These are phyloP conservation scores for Globisporangium sylvaticum DNA, from an alignment of 352 stramenopile genomes.

Conservation along the genomic window DNA sequence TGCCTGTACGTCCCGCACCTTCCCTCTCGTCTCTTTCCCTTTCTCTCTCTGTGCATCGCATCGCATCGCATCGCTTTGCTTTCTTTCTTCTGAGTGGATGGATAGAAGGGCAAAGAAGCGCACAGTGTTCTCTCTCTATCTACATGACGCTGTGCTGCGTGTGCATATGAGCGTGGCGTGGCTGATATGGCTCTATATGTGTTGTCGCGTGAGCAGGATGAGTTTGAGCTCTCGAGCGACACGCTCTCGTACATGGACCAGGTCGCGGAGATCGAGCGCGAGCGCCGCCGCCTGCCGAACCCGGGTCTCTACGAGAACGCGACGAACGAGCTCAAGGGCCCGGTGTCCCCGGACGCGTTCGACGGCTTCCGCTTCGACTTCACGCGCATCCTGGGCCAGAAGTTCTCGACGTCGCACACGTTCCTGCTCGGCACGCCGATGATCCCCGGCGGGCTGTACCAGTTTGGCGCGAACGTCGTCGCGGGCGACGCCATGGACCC, in stretches of 20 bases:
- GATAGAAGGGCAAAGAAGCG: neutral
- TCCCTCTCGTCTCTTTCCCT: neutral
- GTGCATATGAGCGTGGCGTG: neutral
- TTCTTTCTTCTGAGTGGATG: neutral
- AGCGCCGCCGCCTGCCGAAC: slow-evolving; percentile 66
- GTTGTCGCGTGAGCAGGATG: neutral
- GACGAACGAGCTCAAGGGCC: slow-evolving; percentile 78
- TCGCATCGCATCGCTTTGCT: neutral
- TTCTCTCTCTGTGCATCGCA: neutral
- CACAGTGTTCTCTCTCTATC: neutral
- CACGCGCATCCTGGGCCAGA: slow-evolving; percentile 72
- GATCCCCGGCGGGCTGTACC: slow-evolving; percentile 81
- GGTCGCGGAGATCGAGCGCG: slow-evolving; percentile 77
- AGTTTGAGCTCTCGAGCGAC: slow-evolving; percentile 30
- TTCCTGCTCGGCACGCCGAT: slow-evolving; percentile 79
- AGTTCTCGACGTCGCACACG: slow-evolving; percentile 81
- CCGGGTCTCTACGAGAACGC: slow-evolving; percentile 83
- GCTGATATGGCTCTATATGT: neutral
- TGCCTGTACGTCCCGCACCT: slow-evolving; percentile 33
- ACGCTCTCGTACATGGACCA: slow-evolving; percentile 80
- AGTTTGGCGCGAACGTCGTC: slow-evolving; percentile 84
- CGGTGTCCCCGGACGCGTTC: slow-evolving; percentile 77
- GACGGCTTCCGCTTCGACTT: slow-evolving; percentile 88
- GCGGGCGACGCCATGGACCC: slow-evolving; percentile 75
- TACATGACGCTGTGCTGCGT: neutral